Evolutionary conservation across 345 rosid genomes (phyloP).

Genomic region (Passiflora organensis): DNA sequence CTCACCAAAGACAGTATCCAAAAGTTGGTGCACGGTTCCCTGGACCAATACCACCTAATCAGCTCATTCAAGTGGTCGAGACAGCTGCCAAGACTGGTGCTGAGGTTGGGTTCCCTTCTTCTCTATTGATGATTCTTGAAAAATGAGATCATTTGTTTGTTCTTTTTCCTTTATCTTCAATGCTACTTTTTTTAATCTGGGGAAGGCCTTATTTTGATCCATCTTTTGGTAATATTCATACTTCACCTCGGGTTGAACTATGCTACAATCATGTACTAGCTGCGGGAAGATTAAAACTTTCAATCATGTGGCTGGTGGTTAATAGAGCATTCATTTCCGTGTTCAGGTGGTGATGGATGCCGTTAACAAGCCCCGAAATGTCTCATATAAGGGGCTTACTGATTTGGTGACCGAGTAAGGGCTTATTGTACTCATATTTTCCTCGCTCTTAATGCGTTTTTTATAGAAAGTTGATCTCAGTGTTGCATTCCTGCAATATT

Average conservation of each 20-base stretch:
- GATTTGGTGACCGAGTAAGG: conserved; percentile 93
- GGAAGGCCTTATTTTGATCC: no score
- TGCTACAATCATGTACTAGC: background rate
- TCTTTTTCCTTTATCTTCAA: background rate
- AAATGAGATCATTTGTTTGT: background rate
- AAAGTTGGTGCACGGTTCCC: conserved; percentile 58
- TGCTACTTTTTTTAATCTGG: no score
- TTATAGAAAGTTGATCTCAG: background rate
- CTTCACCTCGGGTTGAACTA: no score
- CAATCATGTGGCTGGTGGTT: background rate
- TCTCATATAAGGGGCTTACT: conserved; percentile 75
- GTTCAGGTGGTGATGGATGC: conserved; percentile 90
- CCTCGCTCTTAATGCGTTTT: background rate
- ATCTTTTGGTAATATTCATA: no score
- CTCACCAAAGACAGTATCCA: conserved; percentile 43
- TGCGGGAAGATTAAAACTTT: background rate
- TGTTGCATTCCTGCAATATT: no score
- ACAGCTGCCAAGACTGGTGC: conserved; percentile 84
- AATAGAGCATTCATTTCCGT: background rate
- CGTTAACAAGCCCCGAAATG: conserved; percentile 73
- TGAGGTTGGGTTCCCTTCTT: conserved; percentile 38
- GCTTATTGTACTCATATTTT: conserved; percentile 2
- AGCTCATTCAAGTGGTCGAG: conserved; percentile 74
- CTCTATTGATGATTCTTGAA: background rate
- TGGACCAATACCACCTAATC: conserved; percentile 59